Evolutionary conservation across 1,284 basidiomycete species (phyloP).

Genomic region (Wallemia ichthyophaga): DNA sequence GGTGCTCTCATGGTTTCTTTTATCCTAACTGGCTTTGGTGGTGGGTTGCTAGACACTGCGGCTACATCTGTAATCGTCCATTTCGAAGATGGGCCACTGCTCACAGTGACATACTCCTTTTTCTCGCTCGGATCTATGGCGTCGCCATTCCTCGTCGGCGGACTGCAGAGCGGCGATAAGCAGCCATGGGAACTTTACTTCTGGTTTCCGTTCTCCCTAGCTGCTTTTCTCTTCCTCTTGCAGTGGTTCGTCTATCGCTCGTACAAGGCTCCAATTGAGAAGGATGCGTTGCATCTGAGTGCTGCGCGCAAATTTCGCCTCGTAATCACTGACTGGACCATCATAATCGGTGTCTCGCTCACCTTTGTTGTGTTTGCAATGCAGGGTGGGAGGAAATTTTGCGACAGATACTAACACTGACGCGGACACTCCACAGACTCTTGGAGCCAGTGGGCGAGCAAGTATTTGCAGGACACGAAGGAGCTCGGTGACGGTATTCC

Average conservation of each 20-base stretch:
- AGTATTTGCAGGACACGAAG: background rate
- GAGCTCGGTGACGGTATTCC: background rate
- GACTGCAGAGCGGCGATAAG: background rate
- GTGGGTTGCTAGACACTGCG: background rate
- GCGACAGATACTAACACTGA: too few species aligned
- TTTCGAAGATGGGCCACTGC: background rate
- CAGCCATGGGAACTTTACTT: background rate
- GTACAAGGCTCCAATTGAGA: background rate
- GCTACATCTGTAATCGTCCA: background rate
- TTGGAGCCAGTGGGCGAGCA: background rate
- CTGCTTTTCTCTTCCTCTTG: background rate
- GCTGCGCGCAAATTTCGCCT: background rate
- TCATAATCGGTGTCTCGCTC: too few species aligned
- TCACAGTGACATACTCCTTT: background rate
- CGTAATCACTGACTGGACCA: background rate
- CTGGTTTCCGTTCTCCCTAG: background rate
- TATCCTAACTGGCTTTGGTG: background rate
- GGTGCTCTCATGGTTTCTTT: background rate
- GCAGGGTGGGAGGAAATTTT: too few species aligned
- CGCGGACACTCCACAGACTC: background rate
- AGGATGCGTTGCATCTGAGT: background rate
- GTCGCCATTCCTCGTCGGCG: background rate
- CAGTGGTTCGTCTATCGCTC: background rate
- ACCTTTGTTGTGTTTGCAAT: too few species aligned
- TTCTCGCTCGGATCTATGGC: background rate